Evolutionary conservation across 2,329 filamentous ascomycete species (phyloP), one percentile per base, ranked within the genome.

Genomic region (Domatiomyces globalis): DNA sequence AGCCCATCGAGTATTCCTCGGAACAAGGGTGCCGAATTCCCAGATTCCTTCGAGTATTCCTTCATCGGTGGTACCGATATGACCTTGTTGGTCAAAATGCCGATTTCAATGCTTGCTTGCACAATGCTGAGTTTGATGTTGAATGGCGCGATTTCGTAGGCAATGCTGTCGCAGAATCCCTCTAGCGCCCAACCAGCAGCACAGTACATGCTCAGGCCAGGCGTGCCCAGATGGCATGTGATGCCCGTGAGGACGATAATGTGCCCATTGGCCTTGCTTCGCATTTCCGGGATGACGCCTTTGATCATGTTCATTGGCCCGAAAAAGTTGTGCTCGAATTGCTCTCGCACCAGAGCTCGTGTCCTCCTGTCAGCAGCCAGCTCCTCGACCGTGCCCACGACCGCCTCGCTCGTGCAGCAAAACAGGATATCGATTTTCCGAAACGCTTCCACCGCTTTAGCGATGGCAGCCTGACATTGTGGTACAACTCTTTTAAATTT

Each of bases 61-160:
- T 77, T 75, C 63, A 95, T 78, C 36, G 83, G 81, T 4, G 90
- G 89, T 2, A 86, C 85, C 59, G 90, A 87, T 47, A 82, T 84
- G 61, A 96, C 84, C 51, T 84, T 82, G 69, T 94, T 94, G 25
- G 87, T 92, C 52, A 96, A 75, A 29, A 87, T 81, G 57, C 84
- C 81, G 55, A 95, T 86, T 71, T 96, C 90, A 70, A 95, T 87
- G 68, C 88, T 94, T 22, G 89, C 88, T 72, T 98, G 90, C 45
- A 98, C 84, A 59, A 96, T 89, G 43, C 88, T 95, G 67, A 96
- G 80, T 67, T 90, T 94, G 71, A 96, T 81, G 69, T 95, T 95
- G 73, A 96, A 96, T 0, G 92, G 92, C 0, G 90, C 85, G 57
- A 98, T 85, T 69, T 98, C 92, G 68, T 95, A 98, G 1, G 90